Conservation (phyloP, 2,329 filamentous ascomycete genomes). For the Aspergillus persii region DNA sequence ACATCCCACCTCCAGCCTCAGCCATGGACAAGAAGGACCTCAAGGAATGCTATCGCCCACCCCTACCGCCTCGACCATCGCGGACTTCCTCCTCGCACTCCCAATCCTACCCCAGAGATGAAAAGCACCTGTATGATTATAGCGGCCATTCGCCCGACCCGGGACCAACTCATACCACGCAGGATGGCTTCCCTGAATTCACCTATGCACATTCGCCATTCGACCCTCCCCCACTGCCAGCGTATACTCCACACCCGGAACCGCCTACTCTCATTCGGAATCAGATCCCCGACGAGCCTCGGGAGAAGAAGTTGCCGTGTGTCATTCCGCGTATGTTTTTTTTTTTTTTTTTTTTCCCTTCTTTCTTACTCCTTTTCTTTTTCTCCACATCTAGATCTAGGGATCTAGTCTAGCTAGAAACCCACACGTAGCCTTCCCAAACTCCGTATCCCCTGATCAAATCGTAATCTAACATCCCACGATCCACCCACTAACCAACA, state of each 20-base stretch:
- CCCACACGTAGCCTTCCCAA: no score
- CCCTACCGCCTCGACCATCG: background rate
- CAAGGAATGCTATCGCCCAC: background rate
- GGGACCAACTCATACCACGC: background rate
- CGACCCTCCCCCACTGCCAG: background rate
- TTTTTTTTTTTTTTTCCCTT: background rate
- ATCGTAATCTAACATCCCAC: no score
- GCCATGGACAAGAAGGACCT: background rate
- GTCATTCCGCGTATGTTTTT: constrained; percentile 12
- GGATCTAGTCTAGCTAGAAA: no score
- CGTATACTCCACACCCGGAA: background rate
- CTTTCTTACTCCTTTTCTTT: background rate
- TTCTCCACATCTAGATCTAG: background rate
- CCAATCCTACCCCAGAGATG: background rate
- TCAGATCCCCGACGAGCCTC: constrained; percentile 1
- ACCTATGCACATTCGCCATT: background rate
- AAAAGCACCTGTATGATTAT: background rate
- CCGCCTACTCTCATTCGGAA: constrained; percentile 6
- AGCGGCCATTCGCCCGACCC: background rate
- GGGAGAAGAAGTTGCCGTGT: constrained; percentile 2
- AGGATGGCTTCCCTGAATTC: background rate
- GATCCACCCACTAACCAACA: background rate
- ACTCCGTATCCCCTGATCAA: no score
- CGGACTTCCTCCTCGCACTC: background rate
- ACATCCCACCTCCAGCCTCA: no score